A percentile compares a stretch with the other conserved stretches of the same genome.
Evolutionary conservation across 2,329 filamentous ascomycete species (phyloP).

Genomic region (Aureobasidium melanogenum): DNA sequence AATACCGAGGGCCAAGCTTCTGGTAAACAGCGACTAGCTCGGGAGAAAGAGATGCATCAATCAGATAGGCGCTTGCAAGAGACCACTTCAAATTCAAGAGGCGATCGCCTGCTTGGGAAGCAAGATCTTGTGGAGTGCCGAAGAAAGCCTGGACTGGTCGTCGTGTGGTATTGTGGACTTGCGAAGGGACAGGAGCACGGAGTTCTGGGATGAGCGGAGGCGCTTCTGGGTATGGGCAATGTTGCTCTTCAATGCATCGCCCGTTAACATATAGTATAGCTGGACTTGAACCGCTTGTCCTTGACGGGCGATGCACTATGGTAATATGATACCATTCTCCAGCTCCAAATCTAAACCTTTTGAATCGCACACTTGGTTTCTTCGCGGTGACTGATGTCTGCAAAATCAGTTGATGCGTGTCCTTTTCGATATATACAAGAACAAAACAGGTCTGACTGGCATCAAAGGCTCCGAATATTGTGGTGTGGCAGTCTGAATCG

Average conservation of each 20-base stretch:
- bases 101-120: background rate
- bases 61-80: slow-evolving; percentile 78
- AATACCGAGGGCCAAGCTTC: slow-evolving; percentile 81
- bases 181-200: slow-evolving; percentile 1
- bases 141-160: slow-evolving; percentile 78
- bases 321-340: slow-evolving; percentile 89
- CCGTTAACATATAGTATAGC: slow-evolving; percentile 87
- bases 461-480: slow-evolving; percentile 92
- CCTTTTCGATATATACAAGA: slow-evolving; percentile 85
- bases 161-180: slow-evolving; percentile 10
- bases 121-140: slow-evolving; percentile 79
- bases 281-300: slow-evolving; percentile 65
- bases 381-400: slow-evolving; percentile 86
- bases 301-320: slow-evolving; percentile 72
- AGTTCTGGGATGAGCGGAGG: slow-evolving; percentile 44
- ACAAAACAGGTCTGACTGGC: slow-evolving; percentile 86
- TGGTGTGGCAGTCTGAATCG: slow-evolving; percentile 79
- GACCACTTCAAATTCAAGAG: slow-evolving; percentile 81
- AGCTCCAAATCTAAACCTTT: slow-evolving; percentile 66
- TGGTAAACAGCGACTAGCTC: slow-evolving; percentile 87
- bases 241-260: slow-evolving; percentile 86
- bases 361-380: slow-evolving; percentile 88
- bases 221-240: slow-evolving; percentile 74
- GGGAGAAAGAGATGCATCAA: slow-evolving; percentile 80
- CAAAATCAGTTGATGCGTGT: slow-evolving; percentile 87